Evolutionary conservation across 208 protist species (phyloP), one percentile per base, ranked within the genome.

Genomic region (Leishmania major): DNA sequence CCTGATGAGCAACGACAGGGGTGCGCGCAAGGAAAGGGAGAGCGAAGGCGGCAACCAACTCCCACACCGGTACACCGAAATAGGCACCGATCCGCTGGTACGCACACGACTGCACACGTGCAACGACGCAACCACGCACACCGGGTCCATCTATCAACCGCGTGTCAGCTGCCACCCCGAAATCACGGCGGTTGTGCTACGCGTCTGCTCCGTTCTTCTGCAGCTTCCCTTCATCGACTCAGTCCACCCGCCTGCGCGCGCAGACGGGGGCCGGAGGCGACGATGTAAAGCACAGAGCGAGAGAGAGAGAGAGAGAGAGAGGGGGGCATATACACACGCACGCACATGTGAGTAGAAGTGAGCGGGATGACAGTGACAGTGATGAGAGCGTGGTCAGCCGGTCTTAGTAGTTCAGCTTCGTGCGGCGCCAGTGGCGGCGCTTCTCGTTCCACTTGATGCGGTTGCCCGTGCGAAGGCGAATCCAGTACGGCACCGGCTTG

Each of bases 361-460:
- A 35, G 69, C 43, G 45, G 10, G 69, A 51, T 22, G 25, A 7
- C 69, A 17, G 69, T 35, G 69, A 28, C 17, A 49, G 3, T 2
- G 57, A 25, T 0, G 62, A 6, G 47, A 81, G 66, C 75, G n/a
- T 66, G 28, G 25, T 28, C 28, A 35, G n/a, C 22, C n/a, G 43
- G 17, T 4, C 57, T 92, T 95, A 97, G 83, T 92, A 98, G 91
- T 97, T 91, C 81, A 99, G 94, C 95, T 99, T 99, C 81, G 96
- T 98, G 91, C 97, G 95, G 87, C 96, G 94, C 97, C 97, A 99
- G 92, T 99, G 95, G 86, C 97, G 95, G 91, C 97, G 94, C 94
- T 99, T 99, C 86, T 96, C 93, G 89, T 99, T 99, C 92, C 95
- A 99, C 91, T 96, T 96, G 83, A 98, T 97, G 84, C 89, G 91